These are phyloP conservation scores for Venturia nashicola DNA, from an alignment of 2,329 filamentous ascomycete genomes.

Conservation along the genomic window DNA sequence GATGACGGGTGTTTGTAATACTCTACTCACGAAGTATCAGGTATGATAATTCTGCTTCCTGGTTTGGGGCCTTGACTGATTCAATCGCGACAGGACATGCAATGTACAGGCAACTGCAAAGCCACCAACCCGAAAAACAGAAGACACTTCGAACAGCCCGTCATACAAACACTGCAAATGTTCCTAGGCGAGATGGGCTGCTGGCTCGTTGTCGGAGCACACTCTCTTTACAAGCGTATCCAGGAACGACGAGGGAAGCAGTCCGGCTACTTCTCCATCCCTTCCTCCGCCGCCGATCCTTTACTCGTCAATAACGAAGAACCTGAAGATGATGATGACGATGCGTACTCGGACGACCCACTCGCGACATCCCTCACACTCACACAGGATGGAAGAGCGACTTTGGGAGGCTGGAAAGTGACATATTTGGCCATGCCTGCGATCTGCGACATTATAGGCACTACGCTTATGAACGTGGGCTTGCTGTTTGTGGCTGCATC, in stretches of 20 bases:
- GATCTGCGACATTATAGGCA: constrained; percentile 87
- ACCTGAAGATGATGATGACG: constrained; percentile 24
- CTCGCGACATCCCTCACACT: constrained; percentile 16
- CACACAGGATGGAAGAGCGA: constrained; percentile 35
- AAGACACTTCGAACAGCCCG: constrained; percentile 79
- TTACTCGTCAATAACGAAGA: constrained; percentile 5
- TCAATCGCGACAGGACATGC: constrained; percentile 59
- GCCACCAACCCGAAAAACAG: constrained; percentile 52
- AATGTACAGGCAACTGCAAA: constrained; percentile 88
- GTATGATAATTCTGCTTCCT: constrained; percentile 34
- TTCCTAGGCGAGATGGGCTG: constrained; percentile 93
- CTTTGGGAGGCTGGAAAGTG: constrained; percentile 58
- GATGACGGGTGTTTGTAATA: constrained; percentile 91
- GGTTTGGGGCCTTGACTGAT: neutral
- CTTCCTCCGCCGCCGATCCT: constrained; percentile 7
- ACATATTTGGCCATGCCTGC: constrained; percentile 72
- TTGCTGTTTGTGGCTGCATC: constrained; percentile 87
- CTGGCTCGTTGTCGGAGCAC: constrained; percentile 75
- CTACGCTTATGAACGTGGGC: constrained; percentile 94
- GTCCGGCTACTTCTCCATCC: neutral
- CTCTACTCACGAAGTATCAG: constrained; percentile 91
- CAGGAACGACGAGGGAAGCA: constrained; percentile 18
- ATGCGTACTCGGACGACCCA: constrained; percentile 33
- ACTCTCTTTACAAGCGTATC: constrained; percentile 50
- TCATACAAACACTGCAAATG: constrained; percentile 95